Evolutionary conservation across 1,284 basidiomycete genomes (phyloP), one percentile per base, ranked within the genome.

Genomic region (Moesziomyces globuligerus): DNA sequence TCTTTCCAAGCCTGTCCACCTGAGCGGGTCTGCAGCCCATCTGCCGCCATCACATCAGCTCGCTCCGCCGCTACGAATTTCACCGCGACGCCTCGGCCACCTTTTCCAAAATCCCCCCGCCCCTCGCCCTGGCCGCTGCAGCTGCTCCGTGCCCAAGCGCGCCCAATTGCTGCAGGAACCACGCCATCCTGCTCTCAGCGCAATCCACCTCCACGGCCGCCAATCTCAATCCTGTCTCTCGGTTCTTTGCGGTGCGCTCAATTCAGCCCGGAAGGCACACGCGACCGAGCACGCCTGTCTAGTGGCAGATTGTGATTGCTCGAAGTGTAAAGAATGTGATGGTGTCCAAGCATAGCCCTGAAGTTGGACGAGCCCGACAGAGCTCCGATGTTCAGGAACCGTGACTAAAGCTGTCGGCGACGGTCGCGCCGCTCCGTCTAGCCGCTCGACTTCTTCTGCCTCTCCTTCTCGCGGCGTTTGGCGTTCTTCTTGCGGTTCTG

Each of bases 401-500:
- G 34, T 53, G 25, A 23, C 39, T 21, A 29, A 48, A 18, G 36
- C 10, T 11, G 15, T 10, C 18, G 32, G 8, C 9, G 4, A 7
- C n/a, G 8, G 21, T 28, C 18, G 36, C 24, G 24, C 28, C 13
- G 8, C 13, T 4, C 3, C 18, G 6, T 38, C 21, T n/a, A 54
- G 0, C 44, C 50, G 21, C 46, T 61, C 18, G 54, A 46, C 60
- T 61, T 64, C 20, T 62, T 57, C 49, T 57, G 54, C 37, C 40
- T 61, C 68, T 73, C 56, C 58, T 64, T 67, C 47, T 74, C 61
- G 7, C 58, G 53, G 5, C 58, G 57, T 40, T 74, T 62, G 18
- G 57, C 60, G 34, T 68, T 66, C 68, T 68, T 71, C 57, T 71
- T 71, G 38, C 61, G 59, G 7, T 49, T 71, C 38, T 65, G 61